Base-by-base conservation (phyloP, 140 eudicot species). In the Erigeron philadelphicus region DNA sequence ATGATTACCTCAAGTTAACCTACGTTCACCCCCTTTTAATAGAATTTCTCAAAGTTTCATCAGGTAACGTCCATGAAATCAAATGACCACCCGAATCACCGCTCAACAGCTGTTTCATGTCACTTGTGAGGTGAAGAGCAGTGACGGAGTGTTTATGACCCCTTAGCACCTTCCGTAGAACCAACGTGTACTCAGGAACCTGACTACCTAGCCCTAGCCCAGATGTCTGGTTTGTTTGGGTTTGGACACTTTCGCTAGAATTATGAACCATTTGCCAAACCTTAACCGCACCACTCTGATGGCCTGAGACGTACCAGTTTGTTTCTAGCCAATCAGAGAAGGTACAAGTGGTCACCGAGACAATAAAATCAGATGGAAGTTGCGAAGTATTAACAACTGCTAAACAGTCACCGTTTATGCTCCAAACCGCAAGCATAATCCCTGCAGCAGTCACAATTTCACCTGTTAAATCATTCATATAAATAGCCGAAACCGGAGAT, bases 221-320 rank as follows among this genome's bases (percentile, higher is more conserved):
- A 7, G 67, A 82, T 2, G 85, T 67, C 17, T 64, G 82, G 72
- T 58, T 86, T 4, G 70, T 73, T 4, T 77, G 74, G 67, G 79
- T 70, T 70, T 83, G 84, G 74, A 56, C 72, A 55, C 76, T 49
- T 68, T 85, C 83, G 17, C 76, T 64, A 0, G 95, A 74, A 64
- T 76, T 81, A 67, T 89, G 98, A 38, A 93, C 84, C 98, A 89
- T 84, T 73, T 87, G 82, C 98, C 98, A 93, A 13, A 93, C 84
- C 79, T 93, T 93, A 23, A 93, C 86, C 8, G 95, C 96, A 13
- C 98, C 98, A 62, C 98, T 93, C 67, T 93, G 98, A 70, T 93
- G 98, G 58, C 98, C 98, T 1, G 98, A 89, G 1, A 87, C 95
- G 68, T 83, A 94, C 99, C 99, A 94, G 70, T 85, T 81, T 6